Percentiles rank a stretch among this genome's conserved stretches.
Conservation (phyloP, 148 eudicot genomes). For the Rhododendron ovatum region DNA sequence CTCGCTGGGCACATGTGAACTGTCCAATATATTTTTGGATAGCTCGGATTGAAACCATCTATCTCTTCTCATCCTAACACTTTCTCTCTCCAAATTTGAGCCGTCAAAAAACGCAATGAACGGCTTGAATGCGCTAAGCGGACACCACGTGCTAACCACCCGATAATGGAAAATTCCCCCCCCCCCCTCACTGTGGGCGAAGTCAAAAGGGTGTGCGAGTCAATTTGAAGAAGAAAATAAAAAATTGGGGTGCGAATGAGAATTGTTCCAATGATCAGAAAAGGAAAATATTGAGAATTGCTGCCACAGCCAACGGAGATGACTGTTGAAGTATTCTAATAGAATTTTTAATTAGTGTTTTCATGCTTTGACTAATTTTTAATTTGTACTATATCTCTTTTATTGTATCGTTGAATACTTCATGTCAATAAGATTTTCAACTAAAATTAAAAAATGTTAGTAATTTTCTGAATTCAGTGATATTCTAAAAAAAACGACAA, state of each 20-base stretch:
- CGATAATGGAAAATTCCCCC: background rate
- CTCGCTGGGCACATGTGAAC: no score
- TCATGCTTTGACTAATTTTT: background rate
- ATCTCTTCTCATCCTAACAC: no score
- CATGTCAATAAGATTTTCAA: background rate
- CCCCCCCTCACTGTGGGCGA: background rate
- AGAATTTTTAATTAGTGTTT: background rate
- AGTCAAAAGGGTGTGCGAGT: background rate
- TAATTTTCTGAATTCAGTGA: no score
- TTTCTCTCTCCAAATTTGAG: no score
- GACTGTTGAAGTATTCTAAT: background rate
- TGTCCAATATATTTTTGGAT: no score
- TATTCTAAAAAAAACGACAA: background rate
- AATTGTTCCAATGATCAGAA: background rate
- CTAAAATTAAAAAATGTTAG: background rate
- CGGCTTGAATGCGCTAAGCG: no score
- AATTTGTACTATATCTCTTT: background rate
- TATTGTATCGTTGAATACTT: background rate
- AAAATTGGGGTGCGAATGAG: background rate
- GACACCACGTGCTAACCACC: no score
- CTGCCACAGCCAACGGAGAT: background rate
- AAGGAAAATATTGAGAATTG: background rate
- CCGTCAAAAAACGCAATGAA: no score
- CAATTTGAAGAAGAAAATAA: background rate
- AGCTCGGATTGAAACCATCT: no score